Evolutionary conservation across 768 basidiomycete species (phyloP), one percentile per base, ranked within the genome.

Genomic region (Lactarius deliciosus): DNA sequence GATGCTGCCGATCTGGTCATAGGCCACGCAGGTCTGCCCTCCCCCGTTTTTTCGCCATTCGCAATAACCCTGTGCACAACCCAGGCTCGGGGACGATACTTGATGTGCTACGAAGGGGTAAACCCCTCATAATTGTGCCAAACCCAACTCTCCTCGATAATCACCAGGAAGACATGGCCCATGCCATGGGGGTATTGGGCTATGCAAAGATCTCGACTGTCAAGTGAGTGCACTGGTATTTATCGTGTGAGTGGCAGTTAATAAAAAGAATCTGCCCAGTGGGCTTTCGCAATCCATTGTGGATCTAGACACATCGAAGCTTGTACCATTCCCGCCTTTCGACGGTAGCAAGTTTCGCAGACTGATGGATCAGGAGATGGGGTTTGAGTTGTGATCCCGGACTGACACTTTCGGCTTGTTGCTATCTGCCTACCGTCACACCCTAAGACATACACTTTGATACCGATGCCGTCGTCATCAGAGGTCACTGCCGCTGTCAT

Each of bases 51-150:
- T 45, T 55, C 25, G 22, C 28, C 61, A 25, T 43, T 43, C 28
- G 43, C 50, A 16, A 60, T 50, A 28, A 58, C 25, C 45, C 63
- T 8, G 63, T 30, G 32, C 38, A 30, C 53, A 50, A 47, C 53
- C 59, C 65, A 98, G 96, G 96, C 61, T 90, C 96, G 25, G 96
- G 96, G 13, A 97, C 96, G 5, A 95, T 98, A 72, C 82, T 98
- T 36, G 92, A 96, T 55, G 92, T 88, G 11, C 80, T 98, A 57
- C 81, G 94, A 38, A 79, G 85, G 59, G 81, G 82, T 57, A 94
- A 90, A 73, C 83, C 85, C 8, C 79, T 99, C 69, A 88, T 99
- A 69, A 90, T 92, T 5, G 87, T 97, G 3, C 95, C 95, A 13
- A 99, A 99, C 75, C 80, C 87, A 53, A 89, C 91, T 0, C 79